phyloP scores from a whole-genome alignment of 106 monocot species.

The Phalaenopsis equestris region DNA sequence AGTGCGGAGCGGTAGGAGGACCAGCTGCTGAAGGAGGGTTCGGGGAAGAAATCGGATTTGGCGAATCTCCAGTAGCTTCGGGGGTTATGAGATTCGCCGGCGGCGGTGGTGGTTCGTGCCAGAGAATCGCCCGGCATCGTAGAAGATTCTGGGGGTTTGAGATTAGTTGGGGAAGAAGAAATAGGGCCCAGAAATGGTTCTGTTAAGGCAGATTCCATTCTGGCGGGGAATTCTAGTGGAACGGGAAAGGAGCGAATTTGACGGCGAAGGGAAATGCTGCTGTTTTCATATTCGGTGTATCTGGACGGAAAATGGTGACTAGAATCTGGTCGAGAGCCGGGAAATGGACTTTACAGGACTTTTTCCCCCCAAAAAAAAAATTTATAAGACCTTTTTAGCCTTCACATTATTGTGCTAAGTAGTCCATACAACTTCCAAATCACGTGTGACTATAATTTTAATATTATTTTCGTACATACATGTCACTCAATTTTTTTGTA shows the following conservation, averaged over 20 bases:
- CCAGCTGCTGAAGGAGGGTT: constrained; percentile 36
- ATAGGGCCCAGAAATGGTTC: background rate
- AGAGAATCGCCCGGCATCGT: background rate
- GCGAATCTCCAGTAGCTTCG: constrained; percentile 33
- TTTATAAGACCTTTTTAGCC: too few species aligned
- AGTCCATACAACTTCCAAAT: too few species aligned
- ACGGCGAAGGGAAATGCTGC: background rate
- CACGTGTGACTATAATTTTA: too few species aligned
- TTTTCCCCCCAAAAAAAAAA: too few species aligned
- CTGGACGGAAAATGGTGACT: background rate
- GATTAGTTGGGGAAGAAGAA: background rate
- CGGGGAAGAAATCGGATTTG: constrained; percentile 32
- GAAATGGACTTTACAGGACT: too few species aligned
- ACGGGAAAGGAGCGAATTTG: background rate
- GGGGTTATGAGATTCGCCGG: background rate
- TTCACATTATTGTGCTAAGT: too few species aligned
- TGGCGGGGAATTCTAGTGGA: background rate
- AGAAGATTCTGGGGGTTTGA: background rate
- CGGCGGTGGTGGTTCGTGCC: background rate
- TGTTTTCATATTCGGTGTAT: background rate
- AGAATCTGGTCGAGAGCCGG: too few species aligned
- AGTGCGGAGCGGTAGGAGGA: constrained; percentile 23
- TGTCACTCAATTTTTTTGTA: too few species aligned
- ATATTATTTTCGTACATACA: too few species aligned
- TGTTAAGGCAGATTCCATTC: constrained; percentile 2